Conservation (phyloP, 306 rosid genomes). For the Sesbania bispinosa region DNA sequence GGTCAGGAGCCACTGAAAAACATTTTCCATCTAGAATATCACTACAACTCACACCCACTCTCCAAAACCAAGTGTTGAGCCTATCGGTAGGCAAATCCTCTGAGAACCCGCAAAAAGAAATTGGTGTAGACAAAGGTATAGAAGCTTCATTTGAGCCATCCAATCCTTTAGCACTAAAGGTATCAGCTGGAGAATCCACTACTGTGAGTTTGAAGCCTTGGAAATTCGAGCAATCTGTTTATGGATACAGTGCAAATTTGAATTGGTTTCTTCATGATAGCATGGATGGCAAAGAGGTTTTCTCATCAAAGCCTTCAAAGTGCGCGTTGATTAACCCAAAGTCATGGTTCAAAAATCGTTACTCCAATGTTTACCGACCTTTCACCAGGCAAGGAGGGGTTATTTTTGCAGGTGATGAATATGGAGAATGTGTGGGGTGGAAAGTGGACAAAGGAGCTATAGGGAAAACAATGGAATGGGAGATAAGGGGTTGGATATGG, state of each 20-base stretch:
- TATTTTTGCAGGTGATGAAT: conserved; percentile 82
- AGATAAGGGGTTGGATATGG: conserved; percentile 88
- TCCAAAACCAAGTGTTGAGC: conserved; percentile 59
- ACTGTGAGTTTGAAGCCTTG: conserved; percentile 69
- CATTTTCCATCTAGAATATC: conserved; percentile 85
- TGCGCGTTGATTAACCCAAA: conserved; percentile 62
- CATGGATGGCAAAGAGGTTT: conserved; percentile 74
- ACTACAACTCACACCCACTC: conserved; percentile 68
- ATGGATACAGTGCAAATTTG: conserved; percentile 69
- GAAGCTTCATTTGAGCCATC: conserved; percentile 68
- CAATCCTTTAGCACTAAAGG: conserved; percentile 51
- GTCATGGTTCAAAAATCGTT: conserved; percentile 78
- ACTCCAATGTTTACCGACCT: conserved; percentile 72
- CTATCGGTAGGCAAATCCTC: conserved; percentile 84
- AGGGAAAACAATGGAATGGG: conserved; percentile 86
- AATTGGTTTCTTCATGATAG: conserved; percentile 88
- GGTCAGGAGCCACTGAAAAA: conserved; percentile 62
- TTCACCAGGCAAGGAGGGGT: conserved; percentile 89
- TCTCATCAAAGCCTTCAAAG: conserved; percentile 73
- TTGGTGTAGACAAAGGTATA: conserved; percentile 55
- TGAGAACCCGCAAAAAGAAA: conserved; percentile 67
- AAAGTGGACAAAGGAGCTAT: conserved; percentile 61
- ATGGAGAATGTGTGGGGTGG: conserved; percentile 74
- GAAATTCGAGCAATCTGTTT: conserved; percentile 80
- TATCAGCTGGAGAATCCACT: conserved; percentile 57